Conservation (phyloP, 345 rosid genomes). For the Streptanthus diversifolius region DNA sequence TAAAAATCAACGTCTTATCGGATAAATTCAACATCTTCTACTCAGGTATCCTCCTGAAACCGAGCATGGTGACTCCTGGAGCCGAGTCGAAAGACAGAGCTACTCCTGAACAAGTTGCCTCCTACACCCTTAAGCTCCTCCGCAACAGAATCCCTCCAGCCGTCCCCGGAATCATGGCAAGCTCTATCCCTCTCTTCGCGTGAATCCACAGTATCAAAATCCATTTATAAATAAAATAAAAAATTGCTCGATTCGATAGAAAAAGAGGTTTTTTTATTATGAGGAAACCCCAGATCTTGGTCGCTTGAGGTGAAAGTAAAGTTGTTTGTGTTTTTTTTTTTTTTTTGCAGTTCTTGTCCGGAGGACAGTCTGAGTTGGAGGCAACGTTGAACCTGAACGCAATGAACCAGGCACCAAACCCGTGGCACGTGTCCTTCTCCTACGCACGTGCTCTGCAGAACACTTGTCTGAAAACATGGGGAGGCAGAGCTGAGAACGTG, state of each 20-base stretch:
- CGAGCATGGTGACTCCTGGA: conserved; percentile 99
- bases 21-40: background rate
- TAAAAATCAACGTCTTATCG: background rate
- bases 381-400: conserved; percentile 96
- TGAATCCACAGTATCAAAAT: background rate
- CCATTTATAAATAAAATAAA: background rate
- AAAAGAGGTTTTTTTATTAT: background rate
- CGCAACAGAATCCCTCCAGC: conserved; percentile 79
- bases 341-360: conserved; percentile 81
- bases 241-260: background rate
- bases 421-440: conserved; percentile 98
- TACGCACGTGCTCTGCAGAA: conserved; percentile 96
- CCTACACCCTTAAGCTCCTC: conserved; percentile 95
- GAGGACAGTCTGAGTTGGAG: conserved; percentile 98
- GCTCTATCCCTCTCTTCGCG: conserved; percentile 7
- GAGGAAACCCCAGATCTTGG: background rate
- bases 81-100: conserved; percentile 89
- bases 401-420: conserved; percentile 86
- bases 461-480: conserved; percentile 95
- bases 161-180: conserved; percentile 98
- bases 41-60: conserved; percentile 73
- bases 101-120: conserved; percentile 77
- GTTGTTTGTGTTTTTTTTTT: background rate
- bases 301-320: conserved; percentile 6
- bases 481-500: conserved; percentile 81